These are phyloP conservation scores for Pseudogymnoascus sp. DNA, from an alignment of 2,329 filamentous ascomycete species.

Conservation along the genomic window DNA sequence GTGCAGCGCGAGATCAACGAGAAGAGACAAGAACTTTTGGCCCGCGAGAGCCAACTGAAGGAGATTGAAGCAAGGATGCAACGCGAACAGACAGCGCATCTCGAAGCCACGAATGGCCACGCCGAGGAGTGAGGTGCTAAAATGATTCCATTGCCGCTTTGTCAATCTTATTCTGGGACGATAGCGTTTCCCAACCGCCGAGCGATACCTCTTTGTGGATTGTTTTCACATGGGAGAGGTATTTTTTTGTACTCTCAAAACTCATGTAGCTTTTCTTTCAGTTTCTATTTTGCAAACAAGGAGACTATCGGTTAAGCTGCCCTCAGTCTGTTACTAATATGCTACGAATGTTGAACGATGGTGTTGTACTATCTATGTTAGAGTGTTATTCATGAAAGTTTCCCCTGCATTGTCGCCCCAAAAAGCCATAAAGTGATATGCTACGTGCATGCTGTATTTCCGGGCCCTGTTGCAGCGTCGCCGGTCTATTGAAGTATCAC, in stretches of 20 bases:
- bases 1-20: conserved; percentile 99
- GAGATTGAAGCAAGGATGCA: conserved; percentile 98
- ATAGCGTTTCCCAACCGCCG: conserved; percentile 7
- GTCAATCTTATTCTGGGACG: conserved; percentile 9
- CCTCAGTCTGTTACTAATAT: conserved; percentile 13
- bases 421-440: not conserved
- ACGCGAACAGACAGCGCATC: conserved; percentile 59
- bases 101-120: conserved; percentile 30
- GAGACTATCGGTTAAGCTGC: conserved; percentile 9
- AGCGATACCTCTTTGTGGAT: conserved; percentile 11
- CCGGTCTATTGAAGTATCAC: not conserved
- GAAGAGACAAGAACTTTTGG: conserved; percentile 96
- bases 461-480: not conserved
- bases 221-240: conserved; percentile 5
- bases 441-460: not conserved
- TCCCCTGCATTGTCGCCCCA: not conserved
- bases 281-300: conserved; percentile 10
- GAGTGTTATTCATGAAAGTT: conserved; percentile 13
- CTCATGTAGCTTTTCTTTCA: conserved; percentile 12
- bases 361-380: conserved; percentile 12
- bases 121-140: conserved; percentile 4
- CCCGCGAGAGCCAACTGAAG: conserved; percentile 94
- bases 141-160: conserved; percentile 7
- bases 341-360: conserved; percentile 12
- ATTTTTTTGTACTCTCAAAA: conserved; percentile 11